Base-by-base conservation (phyloP, 2,329 filamentous ascomycete genomes). In the Gaeumannomyces tritici region DNA sequence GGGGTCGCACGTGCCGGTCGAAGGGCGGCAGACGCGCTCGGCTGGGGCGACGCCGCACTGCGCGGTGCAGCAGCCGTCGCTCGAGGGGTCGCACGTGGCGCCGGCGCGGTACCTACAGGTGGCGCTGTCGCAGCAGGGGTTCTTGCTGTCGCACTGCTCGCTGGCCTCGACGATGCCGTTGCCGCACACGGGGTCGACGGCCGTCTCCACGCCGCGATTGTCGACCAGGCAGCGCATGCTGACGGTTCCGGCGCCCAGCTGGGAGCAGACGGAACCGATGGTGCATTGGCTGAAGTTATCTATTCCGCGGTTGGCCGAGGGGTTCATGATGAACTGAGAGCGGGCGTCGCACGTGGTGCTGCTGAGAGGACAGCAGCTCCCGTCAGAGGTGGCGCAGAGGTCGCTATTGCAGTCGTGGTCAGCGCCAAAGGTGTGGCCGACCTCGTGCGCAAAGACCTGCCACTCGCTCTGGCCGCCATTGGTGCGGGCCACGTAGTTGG, bases 101-200 rank as follows among this genome's bases (percentile, higher is more conserved):
- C 80, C 83, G 62, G 76, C 73, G 62, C 82, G 88, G 79, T 96
- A 97, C 70, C 87, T 90, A 84, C 95, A 99, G 0, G 95, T 98
- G 3, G 76, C 83, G 1, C 91, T 76, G 69, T 99, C 82, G 75
- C 95, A 99, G 79, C 95, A 99, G 21, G 73, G 70, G 75, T 98
- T 95, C 69, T 80, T 75, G 28, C 80, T 84, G 75, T 99, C 95
- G 75, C 95, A 99, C 61, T 99, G 89, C 75, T 99, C 95, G 65
- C 91, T 93, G n/a, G 84, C 79, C 76, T 98, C 95, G 61, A 99
- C 95, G 66, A 99, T 98, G 62, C 95, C 95, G 74, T 99, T 99
- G 63, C 95, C 95, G 75, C 95, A 99, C 72, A 93, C 87, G 68
- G 88, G 89, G 62, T 89, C 90, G 0, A 87, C 89, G 67, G 96